A percentile compares a stretch with the other conserved stretches of the same genome.
These are phyloP conservation scores for Saturnispora kantuleensis DNA, from an alignment of 805 yeast species.

Conservation along the genomic window DNA sequence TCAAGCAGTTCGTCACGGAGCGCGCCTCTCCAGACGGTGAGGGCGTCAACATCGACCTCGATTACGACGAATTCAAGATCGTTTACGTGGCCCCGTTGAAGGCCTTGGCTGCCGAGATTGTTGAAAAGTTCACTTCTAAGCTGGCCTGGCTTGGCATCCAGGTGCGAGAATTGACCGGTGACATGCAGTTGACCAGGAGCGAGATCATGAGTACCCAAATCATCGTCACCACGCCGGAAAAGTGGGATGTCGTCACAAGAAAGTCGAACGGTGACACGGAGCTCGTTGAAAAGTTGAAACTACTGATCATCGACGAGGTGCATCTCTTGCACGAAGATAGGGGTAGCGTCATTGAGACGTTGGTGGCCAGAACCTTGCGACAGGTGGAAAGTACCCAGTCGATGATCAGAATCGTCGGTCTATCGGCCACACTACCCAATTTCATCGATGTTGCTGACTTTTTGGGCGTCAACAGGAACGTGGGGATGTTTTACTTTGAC, in stretches of 20 bases:
- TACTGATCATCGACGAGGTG: constrained; percentile 90
- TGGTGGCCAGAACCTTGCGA: constrained; percentile 87
- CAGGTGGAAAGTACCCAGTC: constrained; percentile 93
- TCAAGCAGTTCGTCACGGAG: constrained; percentile 58
- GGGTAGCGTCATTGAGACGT: constrained; percentile 93
- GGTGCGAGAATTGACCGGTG: constrained; percentile 89
- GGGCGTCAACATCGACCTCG: constrained; percentile 49
- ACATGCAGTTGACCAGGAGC: constrained; percentile 79
- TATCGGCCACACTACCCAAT: constrained; percentile 90
- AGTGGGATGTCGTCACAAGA: constrained; percentile 96
- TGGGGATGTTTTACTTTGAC: constrained; percentile 93
- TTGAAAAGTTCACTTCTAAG: constrained; percentile 72
- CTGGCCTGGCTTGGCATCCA: constrained; percentile 76
- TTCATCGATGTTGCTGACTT: constrained; percentile 92
- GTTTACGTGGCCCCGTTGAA: constrained; percentile 90
- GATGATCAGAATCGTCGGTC: constrained; percentile 87
- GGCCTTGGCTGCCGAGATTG: constrained; percentile 94
- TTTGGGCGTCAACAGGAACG: constrained; percentile 77
- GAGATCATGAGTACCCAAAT: constrained; percentile 78
- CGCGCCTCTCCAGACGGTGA: constrained; percentile 32
- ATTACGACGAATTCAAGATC: constrained; percentile 78
- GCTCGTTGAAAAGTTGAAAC: constrained; percentile 70
- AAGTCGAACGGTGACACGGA: constrained; percentile 86
- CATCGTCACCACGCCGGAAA: constrained; percentile 91
- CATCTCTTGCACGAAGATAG: constrained; percentile 95